Evolutionary conservation across 202 grass and related monocot genomes (phyloP), one percentile per base, ranked within the genome.

Genomic region (Musa balbisiana): DNA sequence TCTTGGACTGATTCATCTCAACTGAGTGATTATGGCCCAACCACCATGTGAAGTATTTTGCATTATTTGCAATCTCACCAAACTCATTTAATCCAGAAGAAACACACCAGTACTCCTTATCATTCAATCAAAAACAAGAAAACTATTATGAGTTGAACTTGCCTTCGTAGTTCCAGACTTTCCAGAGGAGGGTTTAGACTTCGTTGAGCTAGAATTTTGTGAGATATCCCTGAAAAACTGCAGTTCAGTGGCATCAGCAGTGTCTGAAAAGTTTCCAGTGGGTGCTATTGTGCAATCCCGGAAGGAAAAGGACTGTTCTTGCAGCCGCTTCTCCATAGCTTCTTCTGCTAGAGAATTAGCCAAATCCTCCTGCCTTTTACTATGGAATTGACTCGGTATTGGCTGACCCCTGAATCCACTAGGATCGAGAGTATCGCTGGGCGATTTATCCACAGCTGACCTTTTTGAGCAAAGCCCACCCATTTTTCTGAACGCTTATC

Each of bases 381-480:
- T 73, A 49, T 3, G 54, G 58, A 67, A 51, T 23, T 60, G 66
- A 51, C n/a, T 33, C 2, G 55, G 27, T 50, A 50, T 62, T 70
- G 88, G 73, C 17, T 65, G 52, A 43, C 84, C 79, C 69, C 80
- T 80, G 23, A 79, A 72, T 33, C 80, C 71, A 53, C 87, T 87
- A 3, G 80, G 74, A 24, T 87, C 93, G 56, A 91, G 88, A 64
- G 86, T 97, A 76, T 97, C 94, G 55, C 94, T 97, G 23, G 94
- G 94, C 60, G 94, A 97, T 84, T 93, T 97, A 84, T 93, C 88
- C 60, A 97, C 90, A 52, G 94, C 88, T 55, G 90, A 84, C 54
- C 84, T 84, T 77, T 82, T 93, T 13, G 94, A 89, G 81, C 94
- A 97, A 67, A 97, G 9, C 24, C 81, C 86, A 56, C 94, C 94